Evolutionary conservation across 768 basidiomycete genomes (phyloP).

Genomic region (Leccinum incarnatum): DNA sequence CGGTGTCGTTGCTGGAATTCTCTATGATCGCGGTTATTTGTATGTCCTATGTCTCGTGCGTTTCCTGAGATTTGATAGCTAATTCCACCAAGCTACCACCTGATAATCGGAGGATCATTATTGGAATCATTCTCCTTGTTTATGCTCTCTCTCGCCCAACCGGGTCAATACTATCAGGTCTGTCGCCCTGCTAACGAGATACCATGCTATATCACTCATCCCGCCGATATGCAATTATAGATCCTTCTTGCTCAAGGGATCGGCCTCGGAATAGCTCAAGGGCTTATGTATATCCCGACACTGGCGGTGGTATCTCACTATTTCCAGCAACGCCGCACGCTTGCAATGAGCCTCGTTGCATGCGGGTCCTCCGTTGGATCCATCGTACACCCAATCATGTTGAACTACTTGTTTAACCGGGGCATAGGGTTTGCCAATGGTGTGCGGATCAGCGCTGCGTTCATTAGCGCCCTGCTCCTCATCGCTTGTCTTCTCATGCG

Average conservation of each 20-base stretch:
- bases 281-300: constrained; percentile 45
- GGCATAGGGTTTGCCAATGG: constrained; percentile 42
- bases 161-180: constrained; percentile 43
- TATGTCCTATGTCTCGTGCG: constrained; percentile 10
- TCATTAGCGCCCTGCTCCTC: constrained; percentile 38
- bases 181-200: constrained; percentile 2
- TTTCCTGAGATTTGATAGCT: background rate
- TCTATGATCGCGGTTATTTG: constrained; percentile 56
- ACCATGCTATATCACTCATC: background rate
- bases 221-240: constrained; percentile 20
- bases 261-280: constrained; percentile 43
- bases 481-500: constrained; percentile 33
- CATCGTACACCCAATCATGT: constrained; percentile 29
- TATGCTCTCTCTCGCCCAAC: constrained; percentile 45
- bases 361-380: constrained; percentile 36
- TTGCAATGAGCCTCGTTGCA: constrained; percentile 44
- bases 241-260: constrained; percentile 51
- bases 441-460: constrained; percentile 47
- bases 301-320: constrained; percentile 45
- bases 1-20: constrained; percentile 43
- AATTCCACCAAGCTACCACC: constrained; percentile 34
- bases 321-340: constrained; percentile 38
- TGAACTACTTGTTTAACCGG: constrained; percentile 26
- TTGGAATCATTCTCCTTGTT: constrained; percentile 42
- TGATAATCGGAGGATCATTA: constrained; percentile 44